Conservation (phyloP, 2,329 filamentous ascomycete genomes). For the Fusarium gaditjirri region DNA sequence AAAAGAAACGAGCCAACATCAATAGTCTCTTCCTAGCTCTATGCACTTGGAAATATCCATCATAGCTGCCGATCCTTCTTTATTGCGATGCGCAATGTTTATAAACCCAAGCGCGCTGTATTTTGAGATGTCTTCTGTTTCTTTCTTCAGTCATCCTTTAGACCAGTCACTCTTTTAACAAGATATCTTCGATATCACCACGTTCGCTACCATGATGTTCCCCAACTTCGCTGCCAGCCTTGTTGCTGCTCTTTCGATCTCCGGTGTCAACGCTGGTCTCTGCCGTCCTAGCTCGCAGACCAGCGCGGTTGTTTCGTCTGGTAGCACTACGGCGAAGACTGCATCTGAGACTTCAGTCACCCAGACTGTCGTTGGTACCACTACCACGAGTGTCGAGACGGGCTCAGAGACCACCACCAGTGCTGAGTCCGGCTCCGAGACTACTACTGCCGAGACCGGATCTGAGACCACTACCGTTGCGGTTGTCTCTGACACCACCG, state of each 20-base stretch:
- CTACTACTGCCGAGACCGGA: neutral
- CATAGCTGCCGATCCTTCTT: neutral
- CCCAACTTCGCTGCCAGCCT: neutral
- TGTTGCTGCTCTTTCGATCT: neutral
- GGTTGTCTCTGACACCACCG: neutral
- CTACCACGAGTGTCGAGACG: neutral
- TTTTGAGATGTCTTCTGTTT: neutral
- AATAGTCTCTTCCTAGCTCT: neutral
- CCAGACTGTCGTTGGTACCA: neutral
- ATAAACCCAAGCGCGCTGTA: neutral
- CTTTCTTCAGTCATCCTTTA: neutral
- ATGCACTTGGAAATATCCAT: neutral
- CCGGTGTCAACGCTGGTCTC: neutral
- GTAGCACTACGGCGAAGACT: neutral
- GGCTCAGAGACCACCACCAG: neutral
- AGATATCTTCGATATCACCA: neutral
- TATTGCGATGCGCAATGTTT: neutral
- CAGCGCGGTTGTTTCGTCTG: neutral
- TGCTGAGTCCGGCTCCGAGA: neutral
- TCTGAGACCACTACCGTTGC: neutral
- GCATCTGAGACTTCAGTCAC: neutral
- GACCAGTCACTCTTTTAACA: neutral
- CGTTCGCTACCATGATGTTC: conserved; percentile 7
- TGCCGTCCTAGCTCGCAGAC: conserved; percentile 4
- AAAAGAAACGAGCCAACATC: neutral